These are phyloP conservation scores for Solanum pimpinellifolium DNA, from an alignment of 257 asterid genomes.

Conservation along the genomic window DNA sequence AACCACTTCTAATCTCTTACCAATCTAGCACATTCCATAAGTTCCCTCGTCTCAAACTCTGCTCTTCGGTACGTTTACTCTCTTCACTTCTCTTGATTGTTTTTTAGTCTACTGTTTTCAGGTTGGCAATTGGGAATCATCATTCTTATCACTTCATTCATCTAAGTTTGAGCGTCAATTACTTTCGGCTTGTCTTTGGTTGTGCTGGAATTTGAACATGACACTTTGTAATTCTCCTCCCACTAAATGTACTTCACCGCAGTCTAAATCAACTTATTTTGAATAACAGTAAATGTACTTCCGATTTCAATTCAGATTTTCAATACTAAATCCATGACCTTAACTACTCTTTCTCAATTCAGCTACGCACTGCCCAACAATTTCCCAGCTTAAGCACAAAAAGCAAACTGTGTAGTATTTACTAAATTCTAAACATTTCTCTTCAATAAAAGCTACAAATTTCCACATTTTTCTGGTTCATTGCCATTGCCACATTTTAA, in stretches of 20 bases:
- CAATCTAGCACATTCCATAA: not conserved
- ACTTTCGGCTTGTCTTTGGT: not conserved
- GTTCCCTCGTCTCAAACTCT: not conserved
- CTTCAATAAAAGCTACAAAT: not conserved
- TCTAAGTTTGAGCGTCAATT: not conserved
- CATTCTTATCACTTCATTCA: not conserved
- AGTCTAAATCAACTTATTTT: not conserved
- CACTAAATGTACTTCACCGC: not conserved
- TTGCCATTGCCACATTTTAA: not conserved
- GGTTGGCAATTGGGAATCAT: not conserved
- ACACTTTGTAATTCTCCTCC: not conserved
- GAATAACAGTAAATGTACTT: not conserved
- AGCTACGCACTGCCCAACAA: not conserved
- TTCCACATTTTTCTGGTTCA: not conserved
- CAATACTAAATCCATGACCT: not conserved
- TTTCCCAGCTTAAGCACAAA: not conserved
- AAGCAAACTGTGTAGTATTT: not conserved
- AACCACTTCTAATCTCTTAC: not conserved
- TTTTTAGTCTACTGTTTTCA: not conserved
- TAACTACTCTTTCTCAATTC: not conserved
- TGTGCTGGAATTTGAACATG: not conserved
- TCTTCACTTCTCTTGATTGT: not conserved
- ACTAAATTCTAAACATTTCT: not conserved
- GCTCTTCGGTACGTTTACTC: not conserved
- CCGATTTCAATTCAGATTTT: not conserved